Evolutionary conservation across 192 early-diverging fungal genomes (phyloP).

Genomic region (Rhizophagus prolifer): DNA sequence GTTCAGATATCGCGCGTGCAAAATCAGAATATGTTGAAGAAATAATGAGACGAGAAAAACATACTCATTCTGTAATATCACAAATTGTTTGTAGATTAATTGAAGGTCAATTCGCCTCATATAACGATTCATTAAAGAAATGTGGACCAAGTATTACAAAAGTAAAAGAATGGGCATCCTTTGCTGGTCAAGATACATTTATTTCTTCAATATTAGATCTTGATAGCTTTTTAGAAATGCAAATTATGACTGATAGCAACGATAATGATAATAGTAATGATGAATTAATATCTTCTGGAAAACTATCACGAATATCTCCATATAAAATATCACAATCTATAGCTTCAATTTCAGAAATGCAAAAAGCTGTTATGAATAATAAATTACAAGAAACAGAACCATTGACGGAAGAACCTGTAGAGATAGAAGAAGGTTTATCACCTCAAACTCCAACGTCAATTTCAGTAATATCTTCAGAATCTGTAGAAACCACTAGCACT

Average conservation of each 20-base stretch:
- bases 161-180: slow-evolving; percentile 42
- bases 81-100: slow-evolving; percentile 39
- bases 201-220: slow-evolving; percentile 26
- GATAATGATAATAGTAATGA: background rate
- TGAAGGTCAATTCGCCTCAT: slow-evolving; percentile 37
- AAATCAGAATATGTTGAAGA: slow-evolving; percentile 35
- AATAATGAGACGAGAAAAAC: slow-evolving; percentile 34
- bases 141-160: slow-evolving; percentile 41
- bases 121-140: slow-evolving; percentile 40
- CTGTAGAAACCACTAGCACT: background rate
- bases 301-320: background rate
- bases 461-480: background rate
- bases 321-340: background rate
- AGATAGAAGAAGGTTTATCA: background rate
- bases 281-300: background rate
- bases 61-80: slow-evolving; percentile 36
- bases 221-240: background rate
- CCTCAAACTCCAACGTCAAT: background rate
- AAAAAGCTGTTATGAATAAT: slow-evolving; percentile 14
- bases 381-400: too few relatives aligned
- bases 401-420: background rate
- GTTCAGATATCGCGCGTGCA: slow-evolving; percentile 35
- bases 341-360: slow-evolving; percentile 8
- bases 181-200: slow-evolving; percentile 30
- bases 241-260: background rate